Base-by-base conservation (phyloP, 768 basidiomycete genomes). In the Russula sp. region DNA sequence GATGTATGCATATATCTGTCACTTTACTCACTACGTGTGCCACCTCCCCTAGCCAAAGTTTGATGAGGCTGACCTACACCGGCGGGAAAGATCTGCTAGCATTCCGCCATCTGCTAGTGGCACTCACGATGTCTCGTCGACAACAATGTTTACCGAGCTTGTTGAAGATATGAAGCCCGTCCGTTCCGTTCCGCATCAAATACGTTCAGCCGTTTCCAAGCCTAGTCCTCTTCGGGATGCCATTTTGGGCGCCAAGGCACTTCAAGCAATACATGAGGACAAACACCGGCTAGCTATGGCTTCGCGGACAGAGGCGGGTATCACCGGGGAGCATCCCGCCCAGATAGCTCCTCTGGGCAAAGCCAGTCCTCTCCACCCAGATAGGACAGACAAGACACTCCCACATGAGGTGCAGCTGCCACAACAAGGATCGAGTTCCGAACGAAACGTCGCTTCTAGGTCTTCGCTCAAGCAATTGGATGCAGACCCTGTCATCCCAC, bases 11-110 rank as follows among this genome's bases (percentile, higher is more conserved):
- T 59, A 64, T 50, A 55, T 59, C 34, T 35, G 32, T 22, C 9
- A 47, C 25, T 13, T 49, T 7, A n/a, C 22, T 50, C 22, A 68
- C 54, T 35, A 34, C 13, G 7, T 32, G 50, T 51, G 22, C 32
- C 1, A 46, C 35, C 39, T 43, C 6, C 32, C 14, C 5, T 46
- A 89, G 87, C 76, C 78, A 11, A 91, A 87, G 70, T 82, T 93
- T 60, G 83, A 91, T 67, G 78, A 80, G 63, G 76, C 70, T n/a
- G 79, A 83, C 20, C 75, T 93, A 1, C 81, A 92, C 69, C 83
- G 88, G 43, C 78, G 85, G 60, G 79, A 81, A 47, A 82, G 82
- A n/a, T 67, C 67, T 29, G 77, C 75, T 69, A 72, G 48, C 35
- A 55, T 49, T 43, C 22, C 39, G 34, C 39, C 42, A 22, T n/a